Percentiles rank a stretch among this genome's conserved stretches.
Conservation (phyloP, 345 rosid genomes). For the Toxicodendron radicans region DNA sequence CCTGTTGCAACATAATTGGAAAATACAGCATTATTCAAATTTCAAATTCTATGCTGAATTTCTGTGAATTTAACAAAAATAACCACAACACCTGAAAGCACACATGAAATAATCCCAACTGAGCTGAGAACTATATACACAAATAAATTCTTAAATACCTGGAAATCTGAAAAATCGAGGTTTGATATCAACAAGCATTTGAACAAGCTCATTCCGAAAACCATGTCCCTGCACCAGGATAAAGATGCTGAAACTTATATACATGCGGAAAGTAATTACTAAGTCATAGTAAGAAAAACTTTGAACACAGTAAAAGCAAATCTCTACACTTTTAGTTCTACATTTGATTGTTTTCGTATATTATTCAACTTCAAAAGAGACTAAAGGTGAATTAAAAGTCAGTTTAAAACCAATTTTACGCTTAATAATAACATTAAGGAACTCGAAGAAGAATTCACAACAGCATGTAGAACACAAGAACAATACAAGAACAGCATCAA, state of each 20-base stretch:
- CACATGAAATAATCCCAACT: conserved; percentile 4
- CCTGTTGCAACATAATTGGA: conserved; percentile 44
- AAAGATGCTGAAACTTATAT: conserved; percentile 12
- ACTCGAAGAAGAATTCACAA: neutral
- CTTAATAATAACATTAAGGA: neutral
- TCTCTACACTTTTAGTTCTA: neutral
- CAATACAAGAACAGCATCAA: neutral
- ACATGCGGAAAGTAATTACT: neutral
- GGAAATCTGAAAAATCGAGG: conserved; percentile 92
- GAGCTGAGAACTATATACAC: neutral
- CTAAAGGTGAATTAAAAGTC: neutral
- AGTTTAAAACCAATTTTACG: neutral
- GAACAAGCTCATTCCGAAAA: conserved; percentile 73
- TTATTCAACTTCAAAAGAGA: neutral
- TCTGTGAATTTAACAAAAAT: neutral
- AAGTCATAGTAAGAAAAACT: conserved; percentile 2
- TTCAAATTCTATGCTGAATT: no score
- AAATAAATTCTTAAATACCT: conserved; percentile 38
- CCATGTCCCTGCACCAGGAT: conserved; percentile 78
- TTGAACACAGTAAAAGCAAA: neutral
- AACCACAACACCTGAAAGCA: neutral
- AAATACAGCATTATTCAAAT: neutral
- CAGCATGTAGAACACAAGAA: neutral
- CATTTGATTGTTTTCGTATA: neutral
- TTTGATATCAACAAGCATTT: conserved; percentile 70